phyloP scores from a whole-genome alignment of 495 filamentous ascomycete genomes.

The Aspergillus homomorphus region DNA sequence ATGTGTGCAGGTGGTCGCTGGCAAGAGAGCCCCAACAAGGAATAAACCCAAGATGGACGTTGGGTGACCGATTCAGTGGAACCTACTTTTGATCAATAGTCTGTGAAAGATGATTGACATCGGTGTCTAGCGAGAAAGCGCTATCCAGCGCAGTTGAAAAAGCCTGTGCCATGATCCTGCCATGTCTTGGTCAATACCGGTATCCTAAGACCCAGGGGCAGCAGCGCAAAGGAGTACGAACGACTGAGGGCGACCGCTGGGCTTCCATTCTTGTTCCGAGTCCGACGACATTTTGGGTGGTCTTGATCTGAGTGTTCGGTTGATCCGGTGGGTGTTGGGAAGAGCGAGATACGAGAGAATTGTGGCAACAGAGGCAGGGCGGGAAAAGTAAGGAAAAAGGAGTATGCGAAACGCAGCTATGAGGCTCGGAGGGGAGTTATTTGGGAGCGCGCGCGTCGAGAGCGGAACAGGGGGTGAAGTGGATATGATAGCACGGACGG shows the following conservation, averaged over 20 bases:
- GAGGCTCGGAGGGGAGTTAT: slow-evolving; percentile 4
- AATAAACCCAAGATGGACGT: neutral
- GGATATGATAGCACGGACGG: slow-evolving; percentile 15
- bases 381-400: slow-evolving; percentile 3
- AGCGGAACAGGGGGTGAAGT: slow-evolving; percentile 7
- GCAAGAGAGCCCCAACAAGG: neutral
- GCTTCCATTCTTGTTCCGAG: slow-evolving; percentile 72
- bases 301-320: neutral
- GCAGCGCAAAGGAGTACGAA: slow-evolving; percentile 45
- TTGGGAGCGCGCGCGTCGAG: slow-evolving; percentile 11
- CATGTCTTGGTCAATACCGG: slow-evolving; percentile 27
- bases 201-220: slow-evolving; percentile 1
- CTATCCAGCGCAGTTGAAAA: slow-evolving; percentile 86
- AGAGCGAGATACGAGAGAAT: slow-evolving; percentile 1
- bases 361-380: neutral
- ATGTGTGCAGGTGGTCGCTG: neutral
- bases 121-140: slow-evolving; percentile 81
- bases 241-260: slow-evolving; percentile 77
- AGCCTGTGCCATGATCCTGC: slow-evolving; percentile 79
- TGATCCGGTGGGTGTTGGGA: slow-evolving; percentile 3
- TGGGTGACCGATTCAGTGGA: neutral
- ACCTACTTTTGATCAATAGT: slow-evolving; percentile 82
- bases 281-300: slow-evolving; percentile 50
- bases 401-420: slow-evolving; percentile 1
- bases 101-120: slow-evolving; percentile 70